Evolutionary conservation across 768 basidiomycete genomes (phyloP), one percentile per base, ranked within the genome.

Genomic region (Mycena haematopus): DNA sequence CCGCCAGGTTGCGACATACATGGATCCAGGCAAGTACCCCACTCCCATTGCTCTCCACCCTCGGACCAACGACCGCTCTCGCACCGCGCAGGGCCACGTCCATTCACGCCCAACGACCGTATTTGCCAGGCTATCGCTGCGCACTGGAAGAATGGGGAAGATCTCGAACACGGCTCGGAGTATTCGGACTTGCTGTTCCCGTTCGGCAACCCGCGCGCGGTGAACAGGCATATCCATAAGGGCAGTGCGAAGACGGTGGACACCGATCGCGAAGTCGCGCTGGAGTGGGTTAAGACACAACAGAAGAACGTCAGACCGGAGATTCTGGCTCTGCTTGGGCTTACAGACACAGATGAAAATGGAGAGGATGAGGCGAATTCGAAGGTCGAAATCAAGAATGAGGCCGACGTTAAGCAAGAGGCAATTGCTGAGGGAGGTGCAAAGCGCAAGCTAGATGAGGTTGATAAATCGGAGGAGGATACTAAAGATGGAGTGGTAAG

Each of bases 161-260:
- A 9, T 14, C 63, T 64, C 33, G 47, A 59, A 21, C 53, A 52
- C 19, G 58, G 63, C 7, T 11, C 27, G 19, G 63, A 64, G 14
- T 36, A 64, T n/a, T 55, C 58, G 4, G 33, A 38, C 1, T 24
- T 64, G 24, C 33, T 64, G 38, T 64, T 64, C 19, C 63, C 58
- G 31, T 64, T 64, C n/a, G 63, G 63, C 6, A 64, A 64, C 42
- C 33, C 42, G 13, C 58, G 58, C 7, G 58, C 63, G 46, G 63
- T 64, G 38, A 51, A 52, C 58, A 44, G 63, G 13, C 63, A 64
- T 40, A n/a, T 64, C n/a, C 56, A 64, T 5, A 64, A 59, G 40
- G 53, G 58, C 17, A 33, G 46, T 25, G 24, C 56, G 24, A 21
- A 45, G 27, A 59, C 52, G 19, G 52, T n/a, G 4, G 40, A 29